Conservation (phyloP, 2,329 filamentous ascomycete genomes). For the Epichloe elymi region DNA sequence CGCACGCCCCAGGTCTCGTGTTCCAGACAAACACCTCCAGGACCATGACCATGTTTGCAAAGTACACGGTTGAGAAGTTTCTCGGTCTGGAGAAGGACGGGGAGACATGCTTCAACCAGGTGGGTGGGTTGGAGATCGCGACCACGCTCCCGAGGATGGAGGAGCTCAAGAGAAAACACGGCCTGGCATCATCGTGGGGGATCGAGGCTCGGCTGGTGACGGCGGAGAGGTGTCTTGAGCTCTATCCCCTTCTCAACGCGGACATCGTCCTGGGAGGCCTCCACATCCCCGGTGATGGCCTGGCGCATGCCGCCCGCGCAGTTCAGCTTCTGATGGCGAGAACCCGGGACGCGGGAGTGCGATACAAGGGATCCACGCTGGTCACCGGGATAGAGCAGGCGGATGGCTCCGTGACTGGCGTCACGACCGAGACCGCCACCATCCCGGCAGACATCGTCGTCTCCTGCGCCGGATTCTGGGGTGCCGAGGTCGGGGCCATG, state of each 20-base stretch:
- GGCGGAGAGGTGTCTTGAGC: conserved; percentile 35
- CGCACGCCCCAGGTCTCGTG: conserved; percentile 50
- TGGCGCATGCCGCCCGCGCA: conserved; percentile 47
- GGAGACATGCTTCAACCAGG: conserved; percentile 43
- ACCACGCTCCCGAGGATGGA: conserved; percentile 44
- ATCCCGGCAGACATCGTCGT: conserved; percentile 47
- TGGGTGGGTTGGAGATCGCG: conserved; percentile 49
- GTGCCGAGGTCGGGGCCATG: conserved; percentile 51
- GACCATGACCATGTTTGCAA: conserved; percentile 44
- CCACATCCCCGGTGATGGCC: conserved; percentile 46
- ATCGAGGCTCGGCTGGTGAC: conserved; percentile 39
- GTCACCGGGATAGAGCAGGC: conserved; percentile 43
- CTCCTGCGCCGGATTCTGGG: conserved; percentile 54
- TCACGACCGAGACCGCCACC: conserved; percentile 32
- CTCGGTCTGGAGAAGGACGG: conserved; percentile 29
- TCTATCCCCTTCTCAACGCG: conserved; percentile 42
- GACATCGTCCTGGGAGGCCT: conserved; percentile 43
- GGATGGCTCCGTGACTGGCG: conserved; percentile 40
- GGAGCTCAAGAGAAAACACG: conserved; percentile 49
- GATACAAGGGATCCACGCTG: conserved; percentile 40
- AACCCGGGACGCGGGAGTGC: conserved; percentile 43
- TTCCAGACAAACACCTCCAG: conserved; percentile 48
- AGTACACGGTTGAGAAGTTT: conserved; percentile 49
- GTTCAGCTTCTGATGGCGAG: conserved; percentile 47
- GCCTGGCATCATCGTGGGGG: conserved; percentile 47